These are phyloP conservation scores for Globisporangium barbulae DNA, from an alignment of 352 stramenopile species.

Conservation along the genomic window DNA sequence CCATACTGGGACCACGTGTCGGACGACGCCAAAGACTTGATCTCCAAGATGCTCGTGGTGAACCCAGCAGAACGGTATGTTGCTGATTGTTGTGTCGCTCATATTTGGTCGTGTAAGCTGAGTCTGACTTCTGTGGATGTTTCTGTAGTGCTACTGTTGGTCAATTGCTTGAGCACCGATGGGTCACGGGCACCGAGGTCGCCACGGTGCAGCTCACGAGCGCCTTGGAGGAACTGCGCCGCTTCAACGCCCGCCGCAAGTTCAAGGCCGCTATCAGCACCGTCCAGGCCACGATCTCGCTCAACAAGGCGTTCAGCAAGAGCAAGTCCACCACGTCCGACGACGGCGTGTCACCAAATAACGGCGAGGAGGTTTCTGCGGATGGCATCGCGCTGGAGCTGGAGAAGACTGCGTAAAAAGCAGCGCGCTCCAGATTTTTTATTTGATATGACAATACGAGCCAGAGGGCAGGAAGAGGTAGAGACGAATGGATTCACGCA, in stretches of 20 bases:
- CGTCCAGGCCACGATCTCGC: constrained; percentile 65
- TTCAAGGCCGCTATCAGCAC: constrained; percentile 93
- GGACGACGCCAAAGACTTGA: constrained; percentile 93
- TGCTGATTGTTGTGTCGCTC: background rate
- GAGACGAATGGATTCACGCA: background rate
- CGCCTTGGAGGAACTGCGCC: constrained; percentile 89
- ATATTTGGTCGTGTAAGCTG: background rate
- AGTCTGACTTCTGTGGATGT: constrained; percentile 14
- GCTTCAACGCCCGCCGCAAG: constrained; percentile 94
- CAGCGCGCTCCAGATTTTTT: background rate
- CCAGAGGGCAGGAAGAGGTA: background rate
- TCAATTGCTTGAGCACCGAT: constrained; percentile 87
- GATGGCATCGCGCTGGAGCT: constrained; percentile 28
- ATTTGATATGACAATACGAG: constrained; percentile 12
- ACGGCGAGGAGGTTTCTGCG: constrained; percentile 11
- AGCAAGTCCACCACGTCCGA: constrained; percentile 28
- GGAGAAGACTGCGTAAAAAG: constrained; percentile 14
- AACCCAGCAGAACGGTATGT: constrained; percentile 83
- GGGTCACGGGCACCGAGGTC: constrained; percentile 85
- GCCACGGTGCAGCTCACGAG: constrained; percentile 89
- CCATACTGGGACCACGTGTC: constrained; percentile 94
- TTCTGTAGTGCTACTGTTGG: constrained; percentile 65
- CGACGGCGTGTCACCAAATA: constrained; percentile 7
- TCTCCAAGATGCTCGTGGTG: constrained; percentile 91
- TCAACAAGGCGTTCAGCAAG: constrained; percentile 80